Conservation (phyloP, 805 yeast genomes). For the Kazachstania africana region DNA sequence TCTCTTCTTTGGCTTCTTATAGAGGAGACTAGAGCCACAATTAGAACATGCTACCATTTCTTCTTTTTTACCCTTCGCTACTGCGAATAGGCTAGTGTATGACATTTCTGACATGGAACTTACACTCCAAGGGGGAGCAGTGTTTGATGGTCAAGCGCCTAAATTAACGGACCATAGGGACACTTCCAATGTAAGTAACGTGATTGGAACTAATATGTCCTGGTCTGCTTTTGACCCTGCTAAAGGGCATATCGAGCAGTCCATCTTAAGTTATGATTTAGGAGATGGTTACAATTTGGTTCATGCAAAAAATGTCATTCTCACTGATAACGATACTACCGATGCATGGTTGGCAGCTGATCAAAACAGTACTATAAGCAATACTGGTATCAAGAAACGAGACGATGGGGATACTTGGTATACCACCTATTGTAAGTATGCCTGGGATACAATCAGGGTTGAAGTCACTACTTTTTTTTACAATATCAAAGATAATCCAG, state of each 20-base stretch:
- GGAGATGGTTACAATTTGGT: not conserved
- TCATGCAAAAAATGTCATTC: not conserved
- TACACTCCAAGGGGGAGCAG: not conserved
- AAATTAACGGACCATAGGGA: not conserved
- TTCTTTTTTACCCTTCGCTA: no score
- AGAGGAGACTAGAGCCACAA: no score
- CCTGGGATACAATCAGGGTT: not conserved
- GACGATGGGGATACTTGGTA: not conserved
- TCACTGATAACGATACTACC: not conserved
- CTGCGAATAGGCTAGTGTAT: constrained; percentile 7
- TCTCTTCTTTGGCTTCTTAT: no score
- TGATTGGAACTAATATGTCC: not conserved
- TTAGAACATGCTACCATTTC: no score
- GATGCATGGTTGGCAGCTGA: not conserved
- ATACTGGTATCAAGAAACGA: not conserved
- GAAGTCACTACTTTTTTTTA: not conserved
- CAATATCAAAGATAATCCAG: not conserved
- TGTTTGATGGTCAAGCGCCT: not conserved
- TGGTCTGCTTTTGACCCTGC: not conserved
- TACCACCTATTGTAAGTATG: not conserved
- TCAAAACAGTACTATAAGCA: not conserved
- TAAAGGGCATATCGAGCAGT: not conserved
- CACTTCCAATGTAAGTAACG: no score
- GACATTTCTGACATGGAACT: not conserved
- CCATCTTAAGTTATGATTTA: not conserved